Percentiles rank a stretch among this genome's conserved stretches.
Evolutionary conservation across 1,284 basidiomycete genomes (phyloP).

Genomic region (Kalmanozyma brasiliensis): DNA sequence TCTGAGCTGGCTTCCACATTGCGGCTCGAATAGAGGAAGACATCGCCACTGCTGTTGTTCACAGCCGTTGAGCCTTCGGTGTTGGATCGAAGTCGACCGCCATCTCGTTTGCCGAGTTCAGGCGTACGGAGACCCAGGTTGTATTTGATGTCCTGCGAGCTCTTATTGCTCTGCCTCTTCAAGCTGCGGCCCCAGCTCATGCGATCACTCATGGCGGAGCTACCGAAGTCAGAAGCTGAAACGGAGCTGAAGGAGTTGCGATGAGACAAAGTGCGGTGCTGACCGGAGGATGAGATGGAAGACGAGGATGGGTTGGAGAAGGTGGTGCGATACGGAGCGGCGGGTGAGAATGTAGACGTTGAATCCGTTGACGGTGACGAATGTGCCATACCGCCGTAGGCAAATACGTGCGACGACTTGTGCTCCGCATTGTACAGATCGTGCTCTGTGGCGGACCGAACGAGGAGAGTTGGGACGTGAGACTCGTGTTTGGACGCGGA

Average conservation of each 20-base stretch:
- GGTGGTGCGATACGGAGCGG: conserved; percentile 33
- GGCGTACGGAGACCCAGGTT: conserved; percentile 11
- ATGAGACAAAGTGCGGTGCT: conserved; percentile 32
- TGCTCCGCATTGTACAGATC: conserved; percentile 37
- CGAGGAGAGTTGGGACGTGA: conserved; percentile 35
- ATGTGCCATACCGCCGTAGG: conserved; percentile 21
- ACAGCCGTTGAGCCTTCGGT: conserved; percentile 35
- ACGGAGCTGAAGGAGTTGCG: conserved; percentile 53
- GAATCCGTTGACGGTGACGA: conserved; percentile 21
- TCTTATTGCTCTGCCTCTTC: conserved; percentile 38
- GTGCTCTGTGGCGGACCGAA: conserved; percentile 42
- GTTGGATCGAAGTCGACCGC: conserved; percentile 29
- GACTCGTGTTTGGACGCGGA: conserved; percentile 32
- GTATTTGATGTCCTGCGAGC: conserved; percentile 30
- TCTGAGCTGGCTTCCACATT: conserved; percentile 25
- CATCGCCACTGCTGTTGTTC: conserved; percentile 34
- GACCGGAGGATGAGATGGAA: conserved; percentile 38
- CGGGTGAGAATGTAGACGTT: conserved; percentile 24
- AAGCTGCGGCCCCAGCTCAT: conserved; percentile 43
- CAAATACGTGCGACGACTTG: conserved; percentile 36
- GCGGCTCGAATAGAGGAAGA: conserved; percentile 42
- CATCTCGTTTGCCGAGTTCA: conserved; percentile 14
- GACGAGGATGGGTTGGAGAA: conserved; percentile 51
- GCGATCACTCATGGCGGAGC: conserved; percentile 38
- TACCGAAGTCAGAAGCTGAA: conserved; percentile 36